Evolutionary conservation across 78 protist genomes (phyloP), one percentile per base, ranked within the genome.

Genomic region (Dictyostelium brefeldianum): DNA sequence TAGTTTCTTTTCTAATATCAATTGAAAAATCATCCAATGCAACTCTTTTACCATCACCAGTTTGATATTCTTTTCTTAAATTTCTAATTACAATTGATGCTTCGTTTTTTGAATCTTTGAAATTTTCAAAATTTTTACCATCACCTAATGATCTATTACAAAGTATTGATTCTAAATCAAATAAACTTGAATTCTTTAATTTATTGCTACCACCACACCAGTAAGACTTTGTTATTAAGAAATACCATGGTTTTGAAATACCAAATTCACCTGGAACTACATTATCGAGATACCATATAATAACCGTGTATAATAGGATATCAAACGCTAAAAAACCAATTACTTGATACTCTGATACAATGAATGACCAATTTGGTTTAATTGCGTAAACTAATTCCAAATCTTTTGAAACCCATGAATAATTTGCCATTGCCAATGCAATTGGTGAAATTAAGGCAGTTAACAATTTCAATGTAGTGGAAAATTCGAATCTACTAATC

Each of bases 241-340:
- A 89, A 48, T 89, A 89, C 67, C 70, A 73, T 71, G 75, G 82
- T 29, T 77, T 69, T 9, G 57, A 51, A 7, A 43, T 54, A 15
- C 94, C 94, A 77, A 17, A 80, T 43, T 89, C 84, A 7, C 84
- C 75, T n/a, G 94, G 46, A 3, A 64, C 5, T 12, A 83, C 9
- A 77, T 83, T 83, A 69, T 83, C 91, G 4, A 83, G 41, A 77
- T 83, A 83, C 80, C 79, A 80, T n/a, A 80, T 27, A 18, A 36
- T 2, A 14, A 89, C 1, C 1, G 64, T 4, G 62, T 80, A 64
- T 36, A 83, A 0, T 1, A 83, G 47, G 12, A 83, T 62, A 69
- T 75, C 91, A 4, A 69, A 8, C 7, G 69, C 1, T 1, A 83
- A 22, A 9, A 83, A 50, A 14, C 20, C 43, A 41, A 56, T 5